Evolutionary conservation across 352 stramenopile species (phyloP), one percentile per base, ranked within the genome.

Genomic region (Phytophthora litchii): DNA sequence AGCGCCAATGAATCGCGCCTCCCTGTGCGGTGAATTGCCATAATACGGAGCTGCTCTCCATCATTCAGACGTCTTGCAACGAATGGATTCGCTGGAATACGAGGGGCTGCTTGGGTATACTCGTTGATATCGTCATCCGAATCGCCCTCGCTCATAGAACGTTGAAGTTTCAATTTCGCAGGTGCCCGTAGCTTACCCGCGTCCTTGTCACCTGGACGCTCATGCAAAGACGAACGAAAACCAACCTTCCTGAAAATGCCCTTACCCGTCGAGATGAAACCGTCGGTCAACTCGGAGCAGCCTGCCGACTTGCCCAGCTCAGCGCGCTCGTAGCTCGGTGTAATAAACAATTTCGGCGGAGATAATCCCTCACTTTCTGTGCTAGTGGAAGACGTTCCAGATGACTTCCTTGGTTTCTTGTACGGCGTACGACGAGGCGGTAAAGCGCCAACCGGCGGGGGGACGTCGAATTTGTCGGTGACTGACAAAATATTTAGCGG

Each of bases 251-350:
- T 81, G 62, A 92, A 94, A 59, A 94, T 92, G 16, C 85, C 85
- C 53, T 94, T 94, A 48, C 85, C 85, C 10, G 85, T 94, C 38
- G 85, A 94, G 57, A 94, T 92, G 59, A 92, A 94, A 16, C 85
- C 83, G 31, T 92, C 80, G 38, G 71, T 89, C 23, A 92, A 48
- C 60, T 89, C 83, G 0, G 64, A 64, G 20, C 71, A 77, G 5
- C 74, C 72, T 9, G 80, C 74, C 10, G 78, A 83, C 20, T 81
- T 81, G 20, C 67, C 63, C 19, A 86, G 54, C 47, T 89, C 79
- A 3, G 70, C 47, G 1, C 76, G 78, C 21, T 80, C 76, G 40
- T 79, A 67, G 14, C 67, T 80, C n/a, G 51, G 55, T 11, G 62
- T 55, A 57, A 76, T 64, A 23, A 89, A 75, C 7, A 63, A 51